Conservation (phyloP, 2,329 filamentous ascomycete genomes). For the Amphichorda felina region DNA sequence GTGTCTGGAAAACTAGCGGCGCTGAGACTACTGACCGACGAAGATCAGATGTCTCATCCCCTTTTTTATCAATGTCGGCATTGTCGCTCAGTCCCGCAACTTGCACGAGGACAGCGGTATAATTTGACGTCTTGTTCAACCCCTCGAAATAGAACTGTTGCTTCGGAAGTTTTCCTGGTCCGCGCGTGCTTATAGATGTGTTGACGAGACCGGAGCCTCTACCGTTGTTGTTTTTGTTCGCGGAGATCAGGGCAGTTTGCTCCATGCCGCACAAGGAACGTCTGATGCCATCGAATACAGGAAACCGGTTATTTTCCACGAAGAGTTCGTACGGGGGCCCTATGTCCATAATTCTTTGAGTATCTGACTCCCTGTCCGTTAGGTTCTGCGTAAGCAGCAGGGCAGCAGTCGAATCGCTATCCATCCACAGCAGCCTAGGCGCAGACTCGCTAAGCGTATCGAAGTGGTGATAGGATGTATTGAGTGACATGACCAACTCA, state of each 20-base stretch:
- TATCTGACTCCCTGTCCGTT: slow-evolving; percentile 40
- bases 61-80: neutral
- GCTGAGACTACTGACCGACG: slow-evolving; percentile 46
- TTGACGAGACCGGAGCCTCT: slow-evolving; percentile 33
- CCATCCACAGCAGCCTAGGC: slow-evolving; percentile 62
- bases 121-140: slow-evolving; percentile 60
- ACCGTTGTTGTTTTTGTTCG: slow-evolving; percentile 35
- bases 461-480: slow-evolving; percentile 62
- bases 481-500: slow-evolving; percentile 71
- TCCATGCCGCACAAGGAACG: slow-evolving; percentile 75
- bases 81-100: slow-evolving; percentile 20
- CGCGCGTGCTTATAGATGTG: slow-evolving; percentile 58
- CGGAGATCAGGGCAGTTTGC: slow-evolving; percentile 50
- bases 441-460: slow-evolving; percentile 17
- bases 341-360: slow-evolving; percentile 41
- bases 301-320: slow-evolving; percentile 49
- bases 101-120: slow-evolving; percentile 62
- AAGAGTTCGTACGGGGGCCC: slow-evolving; percentile 66
- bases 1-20: slow-evolving; percentile 64
- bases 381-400: slow-evolving; percentile 70
- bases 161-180: slow-evolving; percentile 56
- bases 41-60: slow-evolving; percentile 16
- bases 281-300: slow-evolving; percentile 54
- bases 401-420: slow-evolving; percentile 70
- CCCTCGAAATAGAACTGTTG: slow-evolving; percentile 79